Percentiles rank a stretch among this genome's conserved stretches.
Evolutionary conservation across 768 basidiomycete genomes (phyloP).

Genomic region (Amanita exitialis): DNA sequence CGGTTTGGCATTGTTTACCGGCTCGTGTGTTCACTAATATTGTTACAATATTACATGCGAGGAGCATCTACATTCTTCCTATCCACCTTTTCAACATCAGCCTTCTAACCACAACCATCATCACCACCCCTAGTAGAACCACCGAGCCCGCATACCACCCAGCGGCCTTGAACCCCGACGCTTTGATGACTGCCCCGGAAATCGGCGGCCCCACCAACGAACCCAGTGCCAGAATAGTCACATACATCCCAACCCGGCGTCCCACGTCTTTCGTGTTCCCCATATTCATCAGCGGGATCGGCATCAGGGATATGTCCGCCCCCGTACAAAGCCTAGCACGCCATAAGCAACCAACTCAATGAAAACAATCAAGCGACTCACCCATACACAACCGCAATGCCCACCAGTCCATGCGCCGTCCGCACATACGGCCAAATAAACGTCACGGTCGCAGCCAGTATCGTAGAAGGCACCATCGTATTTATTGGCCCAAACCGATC

Average conservation of each 20-base stretch:
- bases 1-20: not conserved
- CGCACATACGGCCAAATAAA: constrained; percentile 62
- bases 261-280: constrained; percentile 55
- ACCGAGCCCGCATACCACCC: constrained; percentile 44
- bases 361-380: constrained; percentile 16
- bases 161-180: constrained; percentile 43
- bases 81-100: constrained; percentile 13
- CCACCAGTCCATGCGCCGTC: constrained; percentile 34
- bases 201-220: constrained; percentile 65
- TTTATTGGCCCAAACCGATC: constrained; percentile 57
- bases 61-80: constrained; percentile 13
- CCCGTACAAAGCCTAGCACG: constrained; percentile 46
- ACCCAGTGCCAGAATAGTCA: constrained; percentile 50
- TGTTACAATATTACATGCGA: no score
- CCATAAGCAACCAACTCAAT: not conserved
- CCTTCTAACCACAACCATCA: constrained; percentile 18
- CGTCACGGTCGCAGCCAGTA: constrained; percentile 45
- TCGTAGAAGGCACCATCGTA: constrained; percentile 54
- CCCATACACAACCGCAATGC: constrained; percentile 56
- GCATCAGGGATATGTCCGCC: constrained; percentile 45
- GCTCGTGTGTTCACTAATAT: not conserved
- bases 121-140: constrained; percentile 17
- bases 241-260: constrained; percentile 52
- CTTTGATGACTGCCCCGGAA: constrained; percentile 53
- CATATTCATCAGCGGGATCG: constrained; percentile 49